Evolutionary conservation across 768 basidiomycete species (phyloP).

Genomic region (Porpolomopsis calyptriformis): DNA sequence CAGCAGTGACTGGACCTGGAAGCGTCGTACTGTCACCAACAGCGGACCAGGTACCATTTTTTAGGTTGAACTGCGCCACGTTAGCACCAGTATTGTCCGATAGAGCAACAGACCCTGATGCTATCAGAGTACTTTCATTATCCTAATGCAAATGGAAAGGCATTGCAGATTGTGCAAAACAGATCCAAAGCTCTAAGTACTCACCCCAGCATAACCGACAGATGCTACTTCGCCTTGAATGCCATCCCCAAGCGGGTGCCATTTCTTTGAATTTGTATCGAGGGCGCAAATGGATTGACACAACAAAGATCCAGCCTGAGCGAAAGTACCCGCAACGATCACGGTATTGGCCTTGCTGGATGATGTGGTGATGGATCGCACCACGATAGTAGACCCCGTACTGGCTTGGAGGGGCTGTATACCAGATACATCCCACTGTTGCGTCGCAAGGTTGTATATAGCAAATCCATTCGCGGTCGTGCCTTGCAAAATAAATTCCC

Average conservation of each 20-base stretch:
- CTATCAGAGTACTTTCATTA: constrained; percentile 60
- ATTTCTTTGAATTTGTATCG: constrained; percentile 58
- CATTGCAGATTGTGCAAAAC: not conserved
- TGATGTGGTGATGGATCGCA: constrained; percentile 62
- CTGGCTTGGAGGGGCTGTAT: constrained; percentile 51
- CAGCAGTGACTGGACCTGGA: constrained; percentile 83
- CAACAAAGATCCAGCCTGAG: constrained; percentile 58
- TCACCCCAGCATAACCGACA: constrained; percentile 72
- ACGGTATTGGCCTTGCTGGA: constrained; percentile 48
- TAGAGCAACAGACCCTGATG: constrained; percentile 69
- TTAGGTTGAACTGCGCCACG: constrained; percentile 62
- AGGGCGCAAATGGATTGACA: constrained; percentile 77
- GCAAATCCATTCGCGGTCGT: constrained; percentile 58
- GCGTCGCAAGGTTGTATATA: constrained; percentile 61
- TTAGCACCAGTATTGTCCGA: constrained; percentile 54
- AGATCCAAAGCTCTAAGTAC: constrained; percentile 17
- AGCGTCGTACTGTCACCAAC: constrained; percentile 51
- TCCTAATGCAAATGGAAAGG: constrained; percentile 28
- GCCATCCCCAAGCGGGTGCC: constrained; percentile 72
- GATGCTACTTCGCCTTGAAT: constrained; percentile 73
- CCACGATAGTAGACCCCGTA: constrained; percentile 45
- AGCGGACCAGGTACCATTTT: constrained; percentile 64
- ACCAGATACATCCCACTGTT: constrained; percentile 50
- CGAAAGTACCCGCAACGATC: constrained; percentile 83
- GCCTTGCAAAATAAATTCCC: constrained; percentile 62